Evolutionary conservation across 129 eudicot genomes (phyloP), one percentile per base, ranked within the genome.

Genomic region (Artemisia argyi): DNA sequence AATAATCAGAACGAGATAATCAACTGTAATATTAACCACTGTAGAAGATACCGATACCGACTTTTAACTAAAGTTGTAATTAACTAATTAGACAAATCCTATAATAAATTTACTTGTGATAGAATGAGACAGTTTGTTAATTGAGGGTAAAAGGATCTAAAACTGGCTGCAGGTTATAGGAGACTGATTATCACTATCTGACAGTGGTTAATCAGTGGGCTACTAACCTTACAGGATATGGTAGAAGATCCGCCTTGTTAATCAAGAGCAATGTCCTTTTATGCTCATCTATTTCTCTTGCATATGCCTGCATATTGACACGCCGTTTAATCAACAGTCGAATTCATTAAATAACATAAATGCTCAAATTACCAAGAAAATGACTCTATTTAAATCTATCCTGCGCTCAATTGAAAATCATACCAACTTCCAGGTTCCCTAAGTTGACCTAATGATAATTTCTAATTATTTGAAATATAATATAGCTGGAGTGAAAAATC

Each of bases 171-270:
- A 5, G 44, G 10, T 35, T 35, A 35, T 35, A 61, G n/a, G 53
- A 24, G 28, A 54, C 65, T 55, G 74, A 46, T 15, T 71, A 57
- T 7, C 20, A 39, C 8, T 51, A 6, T 19, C 22, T 71, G 35
- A 39, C 46, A 7, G 46, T 0, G 46, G 46, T 28, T 64, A 11
- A 15, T 49, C 32, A 20, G 11, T 3, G 51, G n/a, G 18, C 32
- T 69, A 39, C 85, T 74, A 5, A 88, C 97, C 98, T 90, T 42
- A 94, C 83, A 13, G 90, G 71, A 68, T 67, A 26, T 50, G 97
- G 98, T 52, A 94, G 78, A 75, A 94, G 97, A 78, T 90, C 98
- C 9, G 98, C 98, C 86, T 93, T 93, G 86, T 93, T 93, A 53
- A 94, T 81, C 52, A 94, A 87, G 28, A 94, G 98, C 79, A 94